phyloP scores from a whole-genome alignment of 805 yeast species.

The Citeromyces matritensis region DNA sequence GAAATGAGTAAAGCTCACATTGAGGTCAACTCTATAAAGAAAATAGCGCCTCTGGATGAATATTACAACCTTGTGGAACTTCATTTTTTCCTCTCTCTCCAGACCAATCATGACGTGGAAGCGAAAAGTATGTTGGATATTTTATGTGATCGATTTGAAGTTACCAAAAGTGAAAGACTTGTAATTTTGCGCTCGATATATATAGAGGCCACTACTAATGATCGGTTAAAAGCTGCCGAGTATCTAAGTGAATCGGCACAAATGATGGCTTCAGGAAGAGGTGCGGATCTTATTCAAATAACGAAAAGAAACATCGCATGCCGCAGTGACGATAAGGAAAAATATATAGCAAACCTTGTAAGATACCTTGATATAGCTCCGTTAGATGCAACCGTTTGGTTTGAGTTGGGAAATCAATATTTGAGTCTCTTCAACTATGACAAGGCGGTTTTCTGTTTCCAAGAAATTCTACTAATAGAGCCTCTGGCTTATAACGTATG shows the following conservation, averaged over 20 bases:
- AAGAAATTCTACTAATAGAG: slow-evolving; percentile 52
- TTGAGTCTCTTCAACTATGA: slow-evolving; percentile 42
- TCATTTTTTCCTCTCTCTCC: slow-evolving; percentile 50
- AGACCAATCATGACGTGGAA: slow-evolving; percentile 49
- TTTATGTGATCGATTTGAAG: slow-evolving; percentile 51
- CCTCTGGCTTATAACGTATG: slow-evolving; percentile 60
- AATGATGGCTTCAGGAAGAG: slow-evolving; percentile 7
- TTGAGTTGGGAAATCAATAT: slow-evolving; percentile 61
- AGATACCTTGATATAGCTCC: slow-evolving; percentile 52
- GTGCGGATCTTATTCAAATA: slow-evolving; percentile 18
- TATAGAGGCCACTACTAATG: slow-evolving; percentile 35
- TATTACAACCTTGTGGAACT: slow-evolving; percentile 49
- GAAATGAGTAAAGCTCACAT: slow-evolving; percentile 22
- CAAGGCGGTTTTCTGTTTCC: slow-evolving; percentile 48
- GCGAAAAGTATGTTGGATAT: slow-evolving; percentile 56
- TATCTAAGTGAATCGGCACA: slow-evolving; percentile 13
- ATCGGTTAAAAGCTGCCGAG: slow-evolving; percentile 14
- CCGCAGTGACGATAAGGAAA: slow-evolving; percentile 13
- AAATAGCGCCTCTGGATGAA: slow-evolving; percentile 24
- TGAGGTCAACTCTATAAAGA: slow-evolving; percentile 14
- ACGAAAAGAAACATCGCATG: slow-evolving; percentile 21
- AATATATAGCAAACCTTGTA: slow-evolving; percentile 40
- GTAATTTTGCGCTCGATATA: slow-evolving; percentile 38
- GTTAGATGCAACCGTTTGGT: slow-evolving; percentile 64
- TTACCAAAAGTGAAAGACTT: slow-evolving; percentile 34